Conservation (phyloP, 371 early-diverging fungal genomes). For the Dichotomocladium elegans region DNA sequence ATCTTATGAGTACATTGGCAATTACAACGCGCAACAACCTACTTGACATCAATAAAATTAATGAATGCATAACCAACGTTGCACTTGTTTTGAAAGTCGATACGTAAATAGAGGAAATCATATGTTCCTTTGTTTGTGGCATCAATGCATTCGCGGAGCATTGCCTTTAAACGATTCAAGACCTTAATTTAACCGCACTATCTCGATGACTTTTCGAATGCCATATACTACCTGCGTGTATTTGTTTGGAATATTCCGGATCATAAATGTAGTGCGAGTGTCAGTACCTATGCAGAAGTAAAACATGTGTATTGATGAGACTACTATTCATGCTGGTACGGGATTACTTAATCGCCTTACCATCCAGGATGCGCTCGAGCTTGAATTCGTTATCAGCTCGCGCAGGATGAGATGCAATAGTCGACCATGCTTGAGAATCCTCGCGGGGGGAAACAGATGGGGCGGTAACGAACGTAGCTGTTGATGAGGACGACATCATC, state of each 20-base stretch:
- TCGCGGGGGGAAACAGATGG: no score
- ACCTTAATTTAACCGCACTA: neutral
- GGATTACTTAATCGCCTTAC: neutral
- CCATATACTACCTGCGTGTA: conserved; percentile 57
- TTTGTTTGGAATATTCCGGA: conserved; percentile 91
- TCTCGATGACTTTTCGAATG: neutral
- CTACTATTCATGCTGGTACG: neutral
- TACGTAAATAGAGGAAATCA: conserved; percentile 88
- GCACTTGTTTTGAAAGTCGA: conserved; percentile 87
- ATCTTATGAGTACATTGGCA: neutral
- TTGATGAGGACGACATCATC: neutral
- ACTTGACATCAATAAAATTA: conserved; percentile 70
- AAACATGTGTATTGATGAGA: neutral
- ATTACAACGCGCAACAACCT: conserved; percentile 5
- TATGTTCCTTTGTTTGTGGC: conserved; percentile 70
- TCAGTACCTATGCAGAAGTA: conserved; percentile 39
- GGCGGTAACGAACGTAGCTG: neutral
- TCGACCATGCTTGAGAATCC: no score
- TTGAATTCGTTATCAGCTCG: neutral
- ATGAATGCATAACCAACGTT: conserved; percentile 91
- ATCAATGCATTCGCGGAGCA: conserved; percentile 79
- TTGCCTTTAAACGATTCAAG: conserved; percentile 37
- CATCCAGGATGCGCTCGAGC: conserved; percentile 2
- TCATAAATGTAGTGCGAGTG: conserved; percentile 84
- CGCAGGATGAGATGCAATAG: neutral